These are phyloP conservation scores for Salix viminalis DNA, from an alignment of 345 rosid species.

Conservation along the genomic window DNA sequence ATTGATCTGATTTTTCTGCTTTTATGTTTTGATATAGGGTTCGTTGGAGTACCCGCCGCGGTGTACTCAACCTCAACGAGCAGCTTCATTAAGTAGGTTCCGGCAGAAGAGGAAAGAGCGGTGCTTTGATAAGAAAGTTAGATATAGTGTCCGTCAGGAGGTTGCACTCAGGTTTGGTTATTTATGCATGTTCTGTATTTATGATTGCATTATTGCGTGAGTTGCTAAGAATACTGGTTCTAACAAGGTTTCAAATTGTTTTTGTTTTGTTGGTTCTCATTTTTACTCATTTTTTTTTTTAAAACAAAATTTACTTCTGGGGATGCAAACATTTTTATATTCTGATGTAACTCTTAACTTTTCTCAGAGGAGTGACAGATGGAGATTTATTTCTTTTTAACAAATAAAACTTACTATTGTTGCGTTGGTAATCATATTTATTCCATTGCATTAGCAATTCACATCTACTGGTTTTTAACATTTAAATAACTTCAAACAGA, in stretches of 20 bases:
- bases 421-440: background rate
- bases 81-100: conserved; percentile 77
- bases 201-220: background rate
- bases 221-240: background rate
- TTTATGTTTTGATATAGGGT: conserved; percentile 32
- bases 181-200: background rate
- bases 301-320: background rate
- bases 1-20: background rate
- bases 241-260: background rate
- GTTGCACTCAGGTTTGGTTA: conserved; percentile 76
- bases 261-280: background rate
- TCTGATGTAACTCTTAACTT: background rate
- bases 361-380: background rate
- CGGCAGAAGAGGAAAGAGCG: conserved; percentile 92
- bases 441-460: background rate
- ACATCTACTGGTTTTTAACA: background rate
- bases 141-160: conserved; percentile 95
- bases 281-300: background rate
- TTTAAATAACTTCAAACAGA: background rate
- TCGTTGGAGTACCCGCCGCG: conserved; percentile 52
- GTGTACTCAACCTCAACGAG: conserved; percentile 77
- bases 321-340: background rate
- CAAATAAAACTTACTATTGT: background rate
- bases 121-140: conserved; percentile 86
- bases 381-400: background rate